Base-by-base conservation (phyloP, 2,329 filamentous ascomycete genomes). In the Madurella fahalii region DNA sequence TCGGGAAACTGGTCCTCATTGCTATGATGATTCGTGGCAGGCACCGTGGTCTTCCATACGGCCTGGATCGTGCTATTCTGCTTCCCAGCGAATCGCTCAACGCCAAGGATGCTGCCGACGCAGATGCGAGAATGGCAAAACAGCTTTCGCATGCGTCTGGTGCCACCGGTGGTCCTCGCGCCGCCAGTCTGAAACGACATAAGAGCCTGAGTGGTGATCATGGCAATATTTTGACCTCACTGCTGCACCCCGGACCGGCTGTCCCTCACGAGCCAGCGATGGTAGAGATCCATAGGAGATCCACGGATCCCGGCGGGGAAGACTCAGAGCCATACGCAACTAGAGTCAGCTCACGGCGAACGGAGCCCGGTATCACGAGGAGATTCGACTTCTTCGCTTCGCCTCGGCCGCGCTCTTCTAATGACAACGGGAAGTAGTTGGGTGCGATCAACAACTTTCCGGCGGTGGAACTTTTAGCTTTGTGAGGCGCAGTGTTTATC, bases 1-100 rank as follows among this genome's bases (percentile, higher is more conserved):
- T 95, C 70, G 90, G 67, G 70, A 88, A 87, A 65, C 77, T 88
- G 1, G 79, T 87, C 60, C 82, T 87, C 50, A 78, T 87, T 54
- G 82, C 82, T 31, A 86, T 87, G 83, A 81, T 85, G 71, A 80
- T 87, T 53, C 84, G 85, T 68, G 85, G 85, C 5, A 80, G 85
- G 2, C 85, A 87, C 64, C 82, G 85, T 66, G 85, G 84, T 51
- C 71, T 88, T 4, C 85, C 85, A 0, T 87, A 87, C 63, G 83
- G 82, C 3, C 76, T 86, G 2, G 81, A 84, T 63, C 76, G 80
- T n/a, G 81, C 81, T 44, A 79, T 84, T 9, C 72, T 84, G 9
- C 69, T 84, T 15, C 81, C 81, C 4, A 82, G 77, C 64, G 80
- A 84, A 62, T 70, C 78, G 20, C 76, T 81, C 18, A 77, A 81